Conservation (phyloP, 306 rosid species). For the Corylus avellana region DNA sequence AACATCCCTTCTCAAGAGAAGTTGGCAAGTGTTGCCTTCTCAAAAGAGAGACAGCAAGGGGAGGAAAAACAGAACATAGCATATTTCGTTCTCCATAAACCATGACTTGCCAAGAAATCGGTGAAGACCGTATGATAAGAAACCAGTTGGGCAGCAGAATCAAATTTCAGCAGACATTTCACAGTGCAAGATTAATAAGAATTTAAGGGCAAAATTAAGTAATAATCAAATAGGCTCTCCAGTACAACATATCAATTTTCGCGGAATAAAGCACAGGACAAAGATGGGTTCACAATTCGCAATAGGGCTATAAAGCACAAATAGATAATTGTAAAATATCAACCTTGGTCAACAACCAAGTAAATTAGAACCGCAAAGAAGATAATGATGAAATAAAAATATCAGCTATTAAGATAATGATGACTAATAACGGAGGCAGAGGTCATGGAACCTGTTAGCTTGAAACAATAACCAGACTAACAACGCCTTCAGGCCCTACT, state of each 20-base stretch:
- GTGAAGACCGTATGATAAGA: no score
- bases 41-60: no score
- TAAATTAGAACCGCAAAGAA: slow-evolving; percentile 7
- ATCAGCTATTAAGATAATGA: not conserved
- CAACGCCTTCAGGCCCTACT: slow-evolving; percentile 30
- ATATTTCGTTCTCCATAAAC: no score
- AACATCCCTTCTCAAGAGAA: no score
- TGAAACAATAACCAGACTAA: slow-evolving; percentile 30
- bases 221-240: not conserved
- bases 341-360: slow-evolving; percentile 38
- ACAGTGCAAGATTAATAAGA: not conserved
- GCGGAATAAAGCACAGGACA: slow-evolving; percentile 20
- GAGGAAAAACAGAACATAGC: no score
- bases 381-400: slow-evolving; percentile 22
- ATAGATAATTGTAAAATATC: slow-evolving; percentile 11
- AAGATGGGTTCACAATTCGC: slow-evolving; percentile 24
- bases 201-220: not conserved
- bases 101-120: no score
- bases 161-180: not conserved
- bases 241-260: slow-evolving; percentile 31
- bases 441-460: slow-evolving; percentile 28
- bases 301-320: not conserved
- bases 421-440: slow-evolving; percentile 18
- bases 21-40: no score
- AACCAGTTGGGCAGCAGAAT: not conserved